Conservation (phyloP, 2,329 filamentous ascomycete genomes). For the Nigrospora osmanthi region DNA sequence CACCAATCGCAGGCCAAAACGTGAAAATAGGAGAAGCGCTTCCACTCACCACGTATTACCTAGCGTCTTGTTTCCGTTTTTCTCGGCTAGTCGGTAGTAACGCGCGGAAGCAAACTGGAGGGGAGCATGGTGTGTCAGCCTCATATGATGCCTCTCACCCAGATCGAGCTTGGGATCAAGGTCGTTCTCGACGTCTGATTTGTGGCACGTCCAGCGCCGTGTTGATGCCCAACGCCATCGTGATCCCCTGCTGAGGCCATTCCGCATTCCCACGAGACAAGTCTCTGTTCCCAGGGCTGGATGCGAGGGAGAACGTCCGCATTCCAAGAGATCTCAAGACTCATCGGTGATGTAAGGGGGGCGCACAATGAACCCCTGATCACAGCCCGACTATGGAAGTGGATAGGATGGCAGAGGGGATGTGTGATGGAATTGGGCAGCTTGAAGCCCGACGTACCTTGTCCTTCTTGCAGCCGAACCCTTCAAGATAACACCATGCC, state of each 20-base stretch:
- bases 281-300: too few relatives aligned
- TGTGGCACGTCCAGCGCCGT: neutral
- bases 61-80: slow-evolving; percentile 79
- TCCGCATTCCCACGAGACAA: too few relatives aligned
- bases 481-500: slow-evolving; percentile 91
- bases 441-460: slow-evolving; percentile 62
- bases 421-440: slow-evolving; percentile 3
- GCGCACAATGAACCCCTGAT: too few relatives aligned
- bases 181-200: neutral
- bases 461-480: slow-evolving; percentile 97
- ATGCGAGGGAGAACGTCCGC: too few relatives aligned
- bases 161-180: neutral
- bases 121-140: slow-evolving; percentile 32
- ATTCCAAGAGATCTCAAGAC: too few relatives aligned
- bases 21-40: slow-evolving; percentile 9
- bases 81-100: slow-evolving; percentile 87
- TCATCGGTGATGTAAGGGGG: too few relatives aligned
- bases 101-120: slow-evolving; percentile 74
- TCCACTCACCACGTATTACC: slow-evolving; percentile 86
- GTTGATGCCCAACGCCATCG: neutral
- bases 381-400: too few relatives aligned
- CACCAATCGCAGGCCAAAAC: slow-evolving; percentile 1
- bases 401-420: slow-evolving; percentile 1
- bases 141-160: slow-evolving; percentile 29
- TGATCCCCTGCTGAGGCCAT: too few relatives aligned